Evolutionary conservation across 176 grass and related monocot genomes (phyloP).

Genomic region (Pontederia paniculata): DNA sequence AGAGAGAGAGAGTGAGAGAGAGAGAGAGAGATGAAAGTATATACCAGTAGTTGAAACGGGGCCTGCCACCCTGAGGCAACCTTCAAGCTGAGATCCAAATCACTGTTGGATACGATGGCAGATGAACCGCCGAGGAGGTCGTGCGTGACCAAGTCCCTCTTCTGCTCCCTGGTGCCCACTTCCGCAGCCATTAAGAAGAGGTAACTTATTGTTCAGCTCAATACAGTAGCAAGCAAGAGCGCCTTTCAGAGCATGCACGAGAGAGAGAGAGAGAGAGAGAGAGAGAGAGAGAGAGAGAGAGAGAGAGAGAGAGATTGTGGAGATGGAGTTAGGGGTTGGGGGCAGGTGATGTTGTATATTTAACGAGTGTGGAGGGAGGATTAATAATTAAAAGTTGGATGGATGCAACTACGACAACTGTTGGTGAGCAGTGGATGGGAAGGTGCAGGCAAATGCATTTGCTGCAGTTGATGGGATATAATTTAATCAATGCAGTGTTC

Average conservation of each 20-base stretch:
- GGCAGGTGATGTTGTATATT: no score
- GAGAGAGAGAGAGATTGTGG: background rate
- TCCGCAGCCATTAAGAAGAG: background rate
- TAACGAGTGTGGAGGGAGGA: background rate
- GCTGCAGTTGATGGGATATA: no score
- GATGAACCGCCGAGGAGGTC: constrained; percentile 1
- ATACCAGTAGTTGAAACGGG: background rate
- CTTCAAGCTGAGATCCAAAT: background rate
- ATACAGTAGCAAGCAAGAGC: no score
- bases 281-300: background rate
- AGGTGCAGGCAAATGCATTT: no score
- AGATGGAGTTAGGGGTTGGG: background rate
- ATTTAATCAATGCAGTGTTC: no score
- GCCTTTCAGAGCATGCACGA: background rate
- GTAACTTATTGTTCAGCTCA: no score
- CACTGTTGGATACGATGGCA: background rate
- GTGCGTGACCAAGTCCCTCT: background rate
- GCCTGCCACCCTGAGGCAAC: background rate
- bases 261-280: background rate
- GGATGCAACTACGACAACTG: no score
- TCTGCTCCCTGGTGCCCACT: background rate
- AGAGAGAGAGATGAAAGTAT: background rate
- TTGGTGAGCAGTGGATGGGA: no score
- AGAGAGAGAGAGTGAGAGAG: background rate
- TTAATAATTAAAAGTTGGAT: no score